Evolutionary conservation across 2,329 filamentous ascomycete species (phyloP), one percentile per base, ranked within the genome.

Genomic region (Colletotrichum costaricense): DNA sequence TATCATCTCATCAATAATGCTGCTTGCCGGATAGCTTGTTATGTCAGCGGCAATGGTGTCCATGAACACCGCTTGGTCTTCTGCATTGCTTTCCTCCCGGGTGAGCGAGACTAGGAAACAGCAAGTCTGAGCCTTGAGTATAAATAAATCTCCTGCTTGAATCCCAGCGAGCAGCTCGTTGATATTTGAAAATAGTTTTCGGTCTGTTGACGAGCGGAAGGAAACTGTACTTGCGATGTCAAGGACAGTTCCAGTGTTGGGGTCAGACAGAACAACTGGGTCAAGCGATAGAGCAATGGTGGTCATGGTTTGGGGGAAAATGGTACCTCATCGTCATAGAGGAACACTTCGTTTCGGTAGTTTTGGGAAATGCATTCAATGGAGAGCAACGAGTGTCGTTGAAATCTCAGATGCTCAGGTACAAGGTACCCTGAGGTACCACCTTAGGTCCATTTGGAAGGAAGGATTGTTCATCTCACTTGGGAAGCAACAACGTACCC

Each of bases 181-280:
- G 4, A 59, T 42, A 11, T 42, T 52, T 4, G 59, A 54, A 7
- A 65, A 54, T 30, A 7, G 7, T 2, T n/a, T 42, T 22, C 28
- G 59, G 9, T 26, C 24, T 14, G 22, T 69, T 14, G 59, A 24
- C 3, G 66, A 42, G 14, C 66, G 70, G 19, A 73, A 33, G 22
- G 70, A 73, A 14, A 73, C 5, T 2, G 59, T 69, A 26, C 65
- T 52, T 9, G 59, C 66, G 11, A 73, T 55, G 8, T 59, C 59
- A 14, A 73, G 16, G 16, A 42, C 49, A 12, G 54, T 42, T 7
- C 24, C n/a, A 6, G 54, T 49, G 2, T 22, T n/a, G 5, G 30
- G 24, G 24, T 73, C 26, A 54, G n/a, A 46, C 2, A 73, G 26
- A 9, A 62, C 14, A 26, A 73, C 59, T 16, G 59, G 52, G 28